Percentiles rank a stretch among this genome's conserved stretches.
These are phyloP conservation scores for Gleditsia sinensis DNA, from an alignment of 306 rosid genomes.

Conservation along the genomic window DNA sequence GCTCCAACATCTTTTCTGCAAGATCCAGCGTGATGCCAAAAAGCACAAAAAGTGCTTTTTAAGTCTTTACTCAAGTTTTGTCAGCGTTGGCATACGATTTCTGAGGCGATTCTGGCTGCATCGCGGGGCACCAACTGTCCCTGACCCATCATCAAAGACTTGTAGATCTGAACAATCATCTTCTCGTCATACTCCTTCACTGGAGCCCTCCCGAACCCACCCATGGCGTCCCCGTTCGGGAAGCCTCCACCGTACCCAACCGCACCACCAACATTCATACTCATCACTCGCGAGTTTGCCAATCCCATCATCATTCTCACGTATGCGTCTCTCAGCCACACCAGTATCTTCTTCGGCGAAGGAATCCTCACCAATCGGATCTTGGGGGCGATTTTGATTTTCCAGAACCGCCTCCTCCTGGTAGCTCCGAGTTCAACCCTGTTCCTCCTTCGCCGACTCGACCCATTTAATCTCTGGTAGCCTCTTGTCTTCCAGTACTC, in stretches of 20 bases:
- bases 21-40: background rate
- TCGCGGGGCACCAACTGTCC: slow-evolving; percentile 45
- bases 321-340: slow-evolving; percentile 82
- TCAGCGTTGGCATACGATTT: slow-evolving; percentile 35
- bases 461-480: slow-evolving; percentile 48
- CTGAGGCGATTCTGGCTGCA: slow-evolving; percentile 27
- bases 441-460: slow-evolving; percentile 33
- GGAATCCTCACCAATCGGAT: slow-evolving; percentile 42
- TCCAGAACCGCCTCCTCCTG: slow-evolving; percentile 50
- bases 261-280: slow-evolving; percentile 22
- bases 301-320: slow-evolving; percentile 69
- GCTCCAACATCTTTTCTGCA: no score
- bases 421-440: slow-evolving; percentile 37
- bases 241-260: slow-evolving; percentile 41
- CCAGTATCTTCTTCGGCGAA: slow-evolving; percentile 59
- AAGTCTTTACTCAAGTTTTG: background rate
- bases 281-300: slow-evolving; percentile 60
- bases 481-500: slow-evolving; percentile 57
- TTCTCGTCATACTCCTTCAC: slow-evolving; percentile 79
- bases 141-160: slow-evolving; percentile 52
- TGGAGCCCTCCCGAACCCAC: slow-evolving; percentile 35
- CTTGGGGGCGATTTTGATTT: slow-evolving; percentile 57
- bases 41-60: no score
- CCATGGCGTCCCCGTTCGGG: background rate
- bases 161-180: slow-evolving; percentile 70